A percentile compares a stretch with the other conserved stretches of the same genome.
These are phyloP conservation scores for Toxicodendron radicans DNA, from an alignment of 345 rosid genomes.

Conservation along the genomic window DNA sequence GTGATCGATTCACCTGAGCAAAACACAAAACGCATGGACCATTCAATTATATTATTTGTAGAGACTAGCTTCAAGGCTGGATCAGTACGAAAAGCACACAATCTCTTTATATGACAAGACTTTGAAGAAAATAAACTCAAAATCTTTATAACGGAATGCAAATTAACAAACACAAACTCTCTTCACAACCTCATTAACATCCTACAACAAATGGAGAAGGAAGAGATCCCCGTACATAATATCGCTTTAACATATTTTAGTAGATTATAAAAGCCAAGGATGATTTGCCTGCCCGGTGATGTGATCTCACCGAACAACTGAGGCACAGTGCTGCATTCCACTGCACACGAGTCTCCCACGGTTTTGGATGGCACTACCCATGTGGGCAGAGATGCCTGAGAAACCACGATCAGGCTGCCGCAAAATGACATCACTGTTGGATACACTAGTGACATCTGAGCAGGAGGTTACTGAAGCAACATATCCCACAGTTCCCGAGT, in stretches of 20 bases:
- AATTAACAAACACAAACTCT: not conserved
- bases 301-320: slow-evolving; percentile 35
- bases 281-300: slow-evolving; percentile 48
- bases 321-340: slow-evolving; percentile 28
- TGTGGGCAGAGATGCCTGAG: slow-evolving; percentile 20
- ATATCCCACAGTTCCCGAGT: slow-evolving; percentile 8
- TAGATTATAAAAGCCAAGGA: slow-evolving; percentile 53
- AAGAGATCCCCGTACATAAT: not conserved
- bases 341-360: slow-evolving; percentile 17
- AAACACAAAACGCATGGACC: no score
- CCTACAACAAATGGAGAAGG: not conserved
- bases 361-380: slow-evolving; percentile 20
- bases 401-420: slow-evolving; percentile 21
- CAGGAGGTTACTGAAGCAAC: slow-evolving; percentile 23
- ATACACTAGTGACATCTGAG: slow-evolving; percentile 22
- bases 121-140: not conserved
- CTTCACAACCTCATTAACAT: not conserved
- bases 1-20: no score
- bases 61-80: not conserved
- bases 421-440: slow-evolving; percentile 16
- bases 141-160: not conserved
- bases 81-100: no score
- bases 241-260: not conserved
- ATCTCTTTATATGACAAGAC: not conserved
- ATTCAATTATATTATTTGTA: no score